Evolutionary conservation across 768 basidiomycete genomes (phyloP), one percentile per base, ranked within the genome.

Genomic region (Kwoniella mangroviensis): DNA sequence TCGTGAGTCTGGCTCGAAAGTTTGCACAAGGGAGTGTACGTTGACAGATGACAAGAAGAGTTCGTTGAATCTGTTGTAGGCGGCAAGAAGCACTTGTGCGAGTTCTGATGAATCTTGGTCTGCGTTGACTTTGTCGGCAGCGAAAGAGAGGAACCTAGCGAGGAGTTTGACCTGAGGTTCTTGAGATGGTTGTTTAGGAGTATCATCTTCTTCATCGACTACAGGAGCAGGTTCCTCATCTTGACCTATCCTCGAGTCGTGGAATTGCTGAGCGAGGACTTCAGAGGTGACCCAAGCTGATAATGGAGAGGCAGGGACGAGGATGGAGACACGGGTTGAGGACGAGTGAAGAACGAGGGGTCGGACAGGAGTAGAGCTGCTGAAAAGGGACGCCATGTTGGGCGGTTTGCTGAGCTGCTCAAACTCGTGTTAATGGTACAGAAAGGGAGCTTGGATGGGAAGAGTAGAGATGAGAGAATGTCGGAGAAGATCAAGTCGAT

Each of bases 251-350:
- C 79, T 75, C 65, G 87, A 83, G 83, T 92, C 88, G 66, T 86
- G 84, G 82, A 96, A 98, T 69, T 94, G 92, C 79, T 97, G 94
- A 78, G 91, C 87, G 67, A 96, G 88, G 79, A 94, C 89, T 85
- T 96, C 94, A 62, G 94, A 94, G 64, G 89, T 88, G 80, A 94
- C 92, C 94, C 95, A 97, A 84, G 93, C 89, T 83, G 94, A 89
- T 74, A 86, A 73, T 49, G 86, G 85, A n/a, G 92, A 89, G 56
- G 80, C 78, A 19, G 93, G 90, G 68, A 97, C 91, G 56, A 92
- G 93, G 83, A 98, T 89, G 72, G 91, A 90, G 71, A 96, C 76
- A n/a, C 83, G 66, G 7, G 81, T 76, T 53, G 79, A 60, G 13
- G 76, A 73, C 21, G 81, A 79, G 63, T 84, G 83, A 52, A 84